Base-by-base conservation (phyloP, 1,139 yeast genomes). In the Candida sanyaensis region DNA sequence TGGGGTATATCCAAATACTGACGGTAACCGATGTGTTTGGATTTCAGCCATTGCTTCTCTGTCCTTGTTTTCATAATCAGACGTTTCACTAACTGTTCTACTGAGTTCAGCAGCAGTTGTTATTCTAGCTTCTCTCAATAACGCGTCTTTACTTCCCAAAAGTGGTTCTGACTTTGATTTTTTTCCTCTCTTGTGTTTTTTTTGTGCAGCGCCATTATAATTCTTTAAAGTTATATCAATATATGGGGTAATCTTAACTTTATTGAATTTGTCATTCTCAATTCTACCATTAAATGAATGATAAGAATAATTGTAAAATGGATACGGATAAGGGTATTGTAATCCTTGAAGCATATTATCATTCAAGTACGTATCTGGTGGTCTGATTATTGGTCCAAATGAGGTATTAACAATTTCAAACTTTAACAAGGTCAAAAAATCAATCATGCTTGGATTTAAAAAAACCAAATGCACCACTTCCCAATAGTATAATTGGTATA, bases 261-360 rank as follows among this genome's bases (percentile, higher is more conserved):
- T 58, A 2, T 58, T 50, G 41, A 65, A 62, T 50, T 74, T 75
- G 24, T 58, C 60, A 10, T 59, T 57, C 10, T 63, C 63, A 3
- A 64, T 56, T 13, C 62, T 59, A 4, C 69, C 63, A 42, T 70
- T 65, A 42, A 71, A 63, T 7, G 74, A 63, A 54, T 75, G 80
- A 55, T 71, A 75, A 2, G 78, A 73, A 53, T 66, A 75, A 47
- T 75, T 75, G 56, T 75, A 75, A 50, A 75, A 75, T 33, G 80
- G 79, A 49, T 71, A 75, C 4, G 80, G 80, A 50, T 70, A 75
- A 11, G 80, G 78, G 49, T 71, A 75, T 50, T 72, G 75, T 37
- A 74, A 67, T 1, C 80, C 80, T 50, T 68, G 70, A 32, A 70
- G 62, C 71, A 75, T 65, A 24, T 66, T 61, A 41, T 66, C 65